Evolutionary conservation across 2,329 filamentous ascomycete genomes (phyloP).

Genomic region (Aspergillus sp.): DNA sequence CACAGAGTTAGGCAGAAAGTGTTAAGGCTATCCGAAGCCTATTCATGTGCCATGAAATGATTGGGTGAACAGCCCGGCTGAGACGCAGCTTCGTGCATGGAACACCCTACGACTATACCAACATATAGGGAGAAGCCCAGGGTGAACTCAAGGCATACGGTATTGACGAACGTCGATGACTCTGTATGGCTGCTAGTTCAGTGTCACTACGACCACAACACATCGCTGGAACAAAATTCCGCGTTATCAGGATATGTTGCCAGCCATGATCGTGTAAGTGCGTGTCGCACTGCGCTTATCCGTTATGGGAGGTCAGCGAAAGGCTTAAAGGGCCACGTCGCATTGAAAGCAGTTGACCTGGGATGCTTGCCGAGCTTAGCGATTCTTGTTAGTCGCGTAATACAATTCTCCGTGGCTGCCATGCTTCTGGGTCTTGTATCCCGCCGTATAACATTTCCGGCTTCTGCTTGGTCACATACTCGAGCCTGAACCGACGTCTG

Average conservation of each 20-base stretch:
- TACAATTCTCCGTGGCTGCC: slow-evolving; percentile 35
- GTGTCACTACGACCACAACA: slow-evolving; percentile 14
- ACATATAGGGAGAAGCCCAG: neutral
- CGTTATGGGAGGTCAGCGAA: slow-evolving; percentile 11
- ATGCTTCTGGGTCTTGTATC: slow-evolving; percentile 34
- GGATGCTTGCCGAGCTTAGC: slow-evolving; percentile 15
- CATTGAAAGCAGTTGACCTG: slow-evolving; percentile 10
- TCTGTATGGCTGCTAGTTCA: slow-evolving; percentile 10
- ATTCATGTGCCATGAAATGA: neutral
- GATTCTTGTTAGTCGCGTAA: slow-evolving; percentile 24
- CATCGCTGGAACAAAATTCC: slow-evolving; percentile 8
- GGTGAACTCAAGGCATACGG: neutral
- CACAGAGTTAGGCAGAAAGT: neutral
- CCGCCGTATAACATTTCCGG: slow-evolving; percentile 16
- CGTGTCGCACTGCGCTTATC: slow-evolving; percentile 21
- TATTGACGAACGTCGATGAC: neutral
- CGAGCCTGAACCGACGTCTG: neutral
- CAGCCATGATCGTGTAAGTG: slow-evolving; percentile 18
- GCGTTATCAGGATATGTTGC: slow-evolving; percentile 8
- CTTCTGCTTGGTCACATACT: neutral
- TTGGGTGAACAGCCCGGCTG: neutral
- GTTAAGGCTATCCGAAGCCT: neutral
- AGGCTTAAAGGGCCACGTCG: neutral
- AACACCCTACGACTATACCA: slow-evolving; percentile 9
- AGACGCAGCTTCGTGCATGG: slow-evolving; percentile 14